Base-by-base conservation (phyloP, 1,139 yeast species). In the Blastobotrys ciferrii region DNA sequence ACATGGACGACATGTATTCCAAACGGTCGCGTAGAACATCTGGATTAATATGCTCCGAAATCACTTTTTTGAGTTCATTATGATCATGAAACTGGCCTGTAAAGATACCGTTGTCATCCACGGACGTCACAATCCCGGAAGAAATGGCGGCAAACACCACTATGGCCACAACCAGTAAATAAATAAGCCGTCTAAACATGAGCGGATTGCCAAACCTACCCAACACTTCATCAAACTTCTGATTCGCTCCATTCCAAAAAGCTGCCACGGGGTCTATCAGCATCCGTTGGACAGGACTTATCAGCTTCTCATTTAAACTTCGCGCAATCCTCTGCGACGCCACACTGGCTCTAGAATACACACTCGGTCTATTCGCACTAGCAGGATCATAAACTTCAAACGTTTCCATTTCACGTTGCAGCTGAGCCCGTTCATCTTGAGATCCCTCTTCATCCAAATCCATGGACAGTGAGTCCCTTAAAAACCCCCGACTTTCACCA, bases 151-250 rank as follows among this genome's bases (percentile, higher is more conserved):
- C 63, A 60, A 80, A 82, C 2, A 87, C 71, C 4, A 84, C 61
- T 0, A 72, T 53, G 32, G 88, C 78, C 55, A 88, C 77, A 46
- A 83, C 64, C 2, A 81, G 61, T 15, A 91, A 85, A 59, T 87
- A 88, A 4, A 87, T 64, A 32, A 89, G 72, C 41, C 98, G 73
- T 57, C 85, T 85, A 33, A 89, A 81, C 47, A 92, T 86, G 49
- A 91, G 69, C 1, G 97, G 97, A 63, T 91, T 89, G 7, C 97
- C 96, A 28, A 87, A 58, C 55, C 78, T 77, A 36, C 82, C 74
- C 20, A 91, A 69, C 36, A 74, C 66, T 37, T 70, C 68, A 57
- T 89, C 96, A 49, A 81, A 71, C 42, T 74, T 73, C 41, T 69
- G 59, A 49, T 69, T 70, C 32, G 77, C 52, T 47, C 66, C 73